Evolutionary conservation across 495 filamentous ascomycete genomes (phyloP), one percentile per base, ranked within the genome.

Genomic region (Lepraria neglecta): DNA sequence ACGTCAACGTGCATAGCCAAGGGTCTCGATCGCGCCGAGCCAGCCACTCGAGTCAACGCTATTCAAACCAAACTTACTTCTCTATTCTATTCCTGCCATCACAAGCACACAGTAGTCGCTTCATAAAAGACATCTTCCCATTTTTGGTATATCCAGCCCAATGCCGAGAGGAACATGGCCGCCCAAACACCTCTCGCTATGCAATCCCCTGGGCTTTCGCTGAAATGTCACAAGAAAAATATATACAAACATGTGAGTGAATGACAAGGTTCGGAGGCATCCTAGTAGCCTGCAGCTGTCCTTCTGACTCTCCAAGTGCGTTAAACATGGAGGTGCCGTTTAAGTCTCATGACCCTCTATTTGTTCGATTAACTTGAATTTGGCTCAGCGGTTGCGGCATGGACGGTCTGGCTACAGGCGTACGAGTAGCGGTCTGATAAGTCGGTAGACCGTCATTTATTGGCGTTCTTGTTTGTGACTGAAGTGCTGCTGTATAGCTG

Each of bases 401-500:
- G 76, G 19, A 79, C 80, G 71, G 76, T 79, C 62, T 80, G 59
- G 61, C 72, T 72, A 65, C 81, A 82, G 61, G 68, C 67, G 53
- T 78, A 70, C 15, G 84, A 84, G 60, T 85, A 79, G 62, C 86
- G 78, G 59, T 80, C 69, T 33, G 86, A 82, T 71, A 84, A 75
- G 63, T 74, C 68, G 55, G 72, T 59, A 63, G 40, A 6, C 60
- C 63, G 19, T 63, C 53, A 14, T 65, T 68, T 24, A 63, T 43
- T 15, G 77, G 77, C 31, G 70, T 73, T 45, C 78, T 78, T 17
- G 83, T 73, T 11, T 80, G 79, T 0, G 83, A 77, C 50, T 78
- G 82, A 19, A 91, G 78, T 0, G 90, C 90, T 14, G 90, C 92
- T 5, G 80, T 76, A 70, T 95, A 95, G 55, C 86, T 90, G 5